These are phyloP conservation scores for Calonectria fujianensis DNA, from an alignment of 2,329 filamentous ascomycete species.

Conservation along the genomic window DNA sequence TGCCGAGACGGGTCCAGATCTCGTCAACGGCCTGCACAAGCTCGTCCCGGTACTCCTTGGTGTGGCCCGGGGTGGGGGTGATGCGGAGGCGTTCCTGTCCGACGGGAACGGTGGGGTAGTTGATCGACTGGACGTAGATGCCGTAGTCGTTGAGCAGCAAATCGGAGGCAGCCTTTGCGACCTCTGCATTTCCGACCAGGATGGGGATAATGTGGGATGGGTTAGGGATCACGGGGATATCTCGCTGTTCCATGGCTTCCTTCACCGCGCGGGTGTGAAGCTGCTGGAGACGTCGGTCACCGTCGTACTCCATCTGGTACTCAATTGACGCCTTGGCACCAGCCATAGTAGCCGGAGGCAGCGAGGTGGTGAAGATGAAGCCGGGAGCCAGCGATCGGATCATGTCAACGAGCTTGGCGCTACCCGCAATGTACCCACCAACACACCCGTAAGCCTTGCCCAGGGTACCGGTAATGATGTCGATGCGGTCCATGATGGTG, in stretches of 20 bases:
- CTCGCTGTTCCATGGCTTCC: conserved; percentile 83
- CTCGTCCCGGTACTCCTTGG: conserved; percentile 88
- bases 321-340: conserved; percentile 94
- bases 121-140: conserved; percentile 99
- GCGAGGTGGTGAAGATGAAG: conserved; percentile 98
- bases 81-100: conserved; percentile 98
- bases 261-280: conserved; percentile 97
- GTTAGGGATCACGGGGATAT: conserved; percentile 98
- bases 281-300: conserved; percentile 94
- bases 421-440: conserved; percentile 97
- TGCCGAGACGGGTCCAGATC: conserved; percentile 91
- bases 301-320: conserved; percentile 90
- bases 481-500: conserved; percentile 95
- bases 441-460: conserved; percentile 99
- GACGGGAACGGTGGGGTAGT: conserved; percentile 97
- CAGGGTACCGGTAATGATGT: conserved; percentile 98
- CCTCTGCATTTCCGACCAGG: conserved; percentile 93
- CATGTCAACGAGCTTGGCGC: conserved; percentile 89
- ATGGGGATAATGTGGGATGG: conserved; percentile 97
- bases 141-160: conserved; percentile 91
- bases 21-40: conserved; percentile 88
- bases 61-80: conserved; percentile 95
- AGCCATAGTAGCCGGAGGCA: conserved; percentile 97
- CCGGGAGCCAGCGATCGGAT: conserved; percentile 96
- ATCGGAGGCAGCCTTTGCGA: conserved; percentile 94